Conservation (phyloP, 345 rosid genomes). For the Heritiera fomes region DNA sequence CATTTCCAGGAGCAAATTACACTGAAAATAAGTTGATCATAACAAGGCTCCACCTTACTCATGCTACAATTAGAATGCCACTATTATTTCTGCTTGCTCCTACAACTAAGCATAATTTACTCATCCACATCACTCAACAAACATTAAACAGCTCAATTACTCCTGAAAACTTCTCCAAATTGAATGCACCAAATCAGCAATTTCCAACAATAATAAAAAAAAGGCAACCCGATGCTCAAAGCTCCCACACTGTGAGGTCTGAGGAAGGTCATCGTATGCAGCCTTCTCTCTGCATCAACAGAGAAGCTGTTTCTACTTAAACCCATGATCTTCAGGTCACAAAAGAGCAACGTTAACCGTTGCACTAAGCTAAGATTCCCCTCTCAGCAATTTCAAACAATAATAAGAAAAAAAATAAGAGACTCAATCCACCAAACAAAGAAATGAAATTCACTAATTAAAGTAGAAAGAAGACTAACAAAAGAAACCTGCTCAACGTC, state of each 20-base stretch:
- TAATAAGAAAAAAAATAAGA: neutral
- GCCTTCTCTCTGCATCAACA: too few relatives aligned
- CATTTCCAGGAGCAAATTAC: neutral
- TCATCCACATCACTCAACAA: neutral
- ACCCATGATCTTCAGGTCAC: too few relatives aligned
- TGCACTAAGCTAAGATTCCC: too few relatives aligned
- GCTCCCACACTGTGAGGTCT: too few relatives aligned
- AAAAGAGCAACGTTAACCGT: too few relatives aligned
- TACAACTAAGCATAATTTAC: slow-evolving; percentile 3
- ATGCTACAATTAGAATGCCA: neutral
- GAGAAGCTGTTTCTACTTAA: too few relatives aligned
- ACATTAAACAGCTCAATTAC: neutral
- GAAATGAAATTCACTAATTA: slow-evolving; percentile 9
- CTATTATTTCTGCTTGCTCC: slow-evolving; percentile 3
- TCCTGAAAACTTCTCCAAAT: neutral
- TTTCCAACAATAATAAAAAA: neutral
- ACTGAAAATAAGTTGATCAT: neutral
- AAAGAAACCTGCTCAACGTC: slow-evolving; percentile 78
- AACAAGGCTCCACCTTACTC: neutral
- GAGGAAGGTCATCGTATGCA: too few relatives aligned
- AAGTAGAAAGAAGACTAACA: neutral
- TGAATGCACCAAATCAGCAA: neutral
- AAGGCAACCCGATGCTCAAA: neutral
- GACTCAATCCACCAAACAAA: neutral
- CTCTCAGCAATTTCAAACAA: neutral